Evolutionary conservation across 2,329 filamentous ascomycete genomes (phyloP).

Genomic region (Aspergillus piperis): DNA sequence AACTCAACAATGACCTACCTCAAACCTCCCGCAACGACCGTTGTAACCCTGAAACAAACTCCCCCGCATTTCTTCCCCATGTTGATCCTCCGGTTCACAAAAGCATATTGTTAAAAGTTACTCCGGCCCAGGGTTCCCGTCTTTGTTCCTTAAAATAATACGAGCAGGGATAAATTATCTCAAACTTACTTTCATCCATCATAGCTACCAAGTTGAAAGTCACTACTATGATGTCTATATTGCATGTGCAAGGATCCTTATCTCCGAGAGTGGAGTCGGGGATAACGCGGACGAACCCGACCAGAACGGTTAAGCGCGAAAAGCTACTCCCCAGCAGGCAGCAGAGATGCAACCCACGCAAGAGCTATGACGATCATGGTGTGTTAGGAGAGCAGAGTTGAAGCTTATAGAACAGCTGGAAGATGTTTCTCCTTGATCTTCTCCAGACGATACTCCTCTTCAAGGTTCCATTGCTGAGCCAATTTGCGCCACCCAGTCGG

Average conservation of each 20-base stretch:
- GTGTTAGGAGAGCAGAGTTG: background rate
- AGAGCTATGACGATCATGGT: background rate
- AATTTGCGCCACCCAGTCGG: background rate
- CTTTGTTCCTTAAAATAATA: too few species aligned
- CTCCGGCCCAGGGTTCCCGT: background rate
- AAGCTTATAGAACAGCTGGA: too few species aligned
- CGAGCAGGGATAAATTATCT: background rate
- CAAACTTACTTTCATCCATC: background rate
- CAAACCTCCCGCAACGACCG: background rate
- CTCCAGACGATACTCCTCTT: background rate
- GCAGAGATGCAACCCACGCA: background rate
- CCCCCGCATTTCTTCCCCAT: background rate
- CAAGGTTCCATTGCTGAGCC: background rate
- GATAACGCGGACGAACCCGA: background rate
- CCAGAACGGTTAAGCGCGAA: background rate
- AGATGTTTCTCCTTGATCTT: background rate
- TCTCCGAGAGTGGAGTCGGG: constrained; percentile 2
- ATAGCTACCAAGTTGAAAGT: background rate
- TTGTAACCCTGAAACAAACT: background rate
- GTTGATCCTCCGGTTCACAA: background rate
- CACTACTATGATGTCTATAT: too few species aligned
- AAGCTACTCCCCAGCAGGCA: background rate
- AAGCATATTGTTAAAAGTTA: background rate
- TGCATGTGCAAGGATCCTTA: background rate
- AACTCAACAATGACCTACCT: background rate